Base-by-base conservation (phyloP, 1,284 basidiomycete genomes). In the Ganoderma resinaceum region DNA sequence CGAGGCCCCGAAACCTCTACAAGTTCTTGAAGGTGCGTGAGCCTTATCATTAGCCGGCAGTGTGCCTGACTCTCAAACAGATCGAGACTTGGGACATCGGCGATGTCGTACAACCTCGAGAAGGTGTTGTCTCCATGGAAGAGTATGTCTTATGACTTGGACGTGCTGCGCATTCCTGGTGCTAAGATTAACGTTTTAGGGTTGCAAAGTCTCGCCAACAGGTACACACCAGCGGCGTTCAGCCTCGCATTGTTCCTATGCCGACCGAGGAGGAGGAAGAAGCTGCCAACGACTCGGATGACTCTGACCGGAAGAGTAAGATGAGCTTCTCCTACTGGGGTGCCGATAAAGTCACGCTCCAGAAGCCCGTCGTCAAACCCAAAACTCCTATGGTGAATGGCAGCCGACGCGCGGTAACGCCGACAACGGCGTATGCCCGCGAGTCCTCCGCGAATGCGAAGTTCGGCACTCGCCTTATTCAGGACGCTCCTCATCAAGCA, bases 281-380 rank as follows among this genome's bases (percentile, higher is more conserved):
- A 60, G 80, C 79, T 29, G 82, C 78, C 31, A 57, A 57, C 16
- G 92, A 92, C 33, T 94, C 93, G 3, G 92, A 93, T 73, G 93
- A 95, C 74, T 94, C 92, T 9, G 93, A 95, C 78, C 87, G 90
- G 79, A 95, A 94, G 82, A 92, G 91, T 83, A 95, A 95, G 80
- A 95, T 95, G 93, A 93, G 91, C 81, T 95, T 95, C 80, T 95
- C 93, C 2, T 95, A 95, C 77, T 95, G 93, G 93, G 93, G 93
- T 33, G 93, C 93, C 26, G 93, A 95, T 82, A 93, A 93, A 79
- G 87, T 95, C 74, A 95, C 93, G 0, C 87, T 95, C 37, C 92
- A 94, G 78, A 92, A 93, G 76, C 91, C 93, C 53, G 78, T 88
- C 43, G 78, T 89, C 74, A 90, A 90, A 77, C 83, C 85, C 62